Base-by-base conservation (phyloP, 805 yeast genomes). In the Candida verbasci region DNA sequence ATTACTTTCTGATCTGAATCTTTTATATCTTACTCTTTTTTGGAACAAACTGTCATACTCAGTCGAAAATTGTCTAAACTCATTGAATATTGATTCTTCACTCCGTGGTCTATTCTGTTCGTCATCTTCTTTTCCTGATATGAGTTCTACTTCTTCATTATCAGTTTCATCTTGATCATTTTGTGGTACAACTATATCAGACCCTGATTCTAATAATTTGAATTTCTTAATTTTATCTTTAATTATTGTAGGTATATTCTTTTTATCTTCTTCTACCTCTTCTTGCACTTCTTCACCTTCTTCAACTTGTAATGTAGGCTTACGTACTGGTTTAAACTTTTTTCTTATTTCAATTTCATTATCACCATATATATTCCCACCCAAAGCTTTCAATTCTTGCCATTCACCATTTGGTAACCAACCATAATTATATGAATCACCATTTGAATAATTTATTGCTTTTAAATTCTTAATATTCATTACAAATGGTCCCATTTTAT, bases 391-490 rank as follows among this genome's bases (percentile, higher is more conserved):
- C 18, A 47, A 31, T 11, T 35, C 36, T 15, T 42, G 24, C 55
- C 54, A 49, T 20, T 41, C 24, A 2, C 53, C 53, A 23, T 36
- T 40, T 14, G 35, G 28, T 18, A 30, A 22, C 37, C 53, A 43
- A 3, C 63, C 64, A 40, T 64, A 63, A 3, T 38, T 41, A 40
- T 62, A 59, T 37, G 51, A 46, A 8, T 25, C 38, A 1, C 68
- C 68, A 1, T 44, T 44, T 9, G 59, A 48, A 42, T 56, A 62
- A 42, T 65, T 65, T 17, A 35, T 35, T 6, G 53, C 56, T 9
- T 38, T 25, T 3, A 56, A 23, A 24, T 49, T 49, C 14, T 39
- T 48, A 5, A 60, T 54, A 25, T 38, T 34, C 70, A 64, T 65
- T 8, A 43, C 29, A 31, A 55, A 62, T 1, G 72, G 72, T 17